Percentiles rank a stretch among this genome's conserved stretches.
These are phyloP conservation scores for Crithidia sp. DNA, from an alignment of 208 protist species.

Conservation along the genomic window DNA sequence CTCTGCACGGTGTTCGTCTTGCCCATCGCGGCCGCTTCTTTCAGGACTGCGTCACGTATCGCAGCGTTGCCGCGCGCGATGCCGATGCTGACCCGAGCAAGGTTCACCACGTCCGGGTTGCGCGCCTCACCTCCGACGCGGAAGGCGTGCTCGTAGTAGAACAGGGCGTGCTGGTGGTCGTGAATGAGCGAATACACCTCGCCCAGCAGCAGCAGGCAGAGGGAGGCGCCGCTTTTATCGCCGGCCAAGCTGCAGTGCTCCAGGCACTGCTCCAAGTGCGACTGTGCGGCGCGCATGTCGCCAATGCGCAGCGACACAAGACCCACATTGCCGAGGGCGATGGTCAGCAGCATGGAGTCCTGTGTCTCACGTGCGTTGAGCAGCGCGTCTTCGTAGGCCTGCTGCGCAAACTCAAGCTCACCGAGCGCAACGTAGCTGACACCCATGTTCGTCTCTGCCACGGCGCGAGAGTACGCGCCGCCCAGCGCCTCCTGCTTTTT, in stretches of 20 bases:
- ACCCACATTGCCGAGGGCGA: constrained; percentile 84
- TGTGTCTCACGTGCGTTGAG: constrained; percentile 60
- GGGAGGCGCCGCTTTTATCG: constrained; percentile 81
- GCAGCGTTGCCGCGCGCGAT: constrained; percentile 72
- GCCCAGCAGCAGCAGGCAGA: constrained; percentile 86
- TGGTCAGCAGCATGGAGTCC: constrained; percentile 77
- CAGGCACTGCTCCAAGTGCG: constrained; percentile 80
- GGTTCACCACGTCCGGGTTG: constrained; percentile 68
- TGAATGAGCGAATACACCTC: constrained; percentile 87
- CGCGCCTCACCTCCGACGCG: constrained; percentile 81
- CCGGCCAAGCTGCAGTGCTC: constrained; percentile 83
- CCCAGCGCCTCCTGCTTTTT: constrained; percentile 86
- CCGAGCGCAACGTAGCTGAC: constrained; percentile 84
- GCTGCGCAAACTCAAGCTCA: constrained; percentile 78
- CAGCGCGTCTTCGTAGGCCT: constrained; percentile 80
- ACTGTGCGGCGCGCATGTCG: constrained; percentile 81
- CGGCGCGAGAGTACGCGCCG: constrained; percentile 71
- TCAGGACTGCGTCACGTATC: constrained; percentile 66
- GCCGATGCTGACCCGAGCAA: constrained; percentile 85
- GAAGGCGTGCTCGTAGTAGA: constrained; percentile 91
- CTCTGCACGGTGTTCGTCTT: constrained; percentile 56
- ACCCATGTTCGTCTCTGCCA: constrained; percentile 89
- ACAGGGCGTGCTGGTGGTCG: constrained; percentile 85
- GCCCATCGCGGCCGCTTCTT: constrained; percentile 66
- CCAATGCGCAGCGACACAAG: constrained; percentile 73